phyloP scores from a whole-genome alignment of 108 stramenopile genomes.

The Stephanodiscus minutulus region DNA sequence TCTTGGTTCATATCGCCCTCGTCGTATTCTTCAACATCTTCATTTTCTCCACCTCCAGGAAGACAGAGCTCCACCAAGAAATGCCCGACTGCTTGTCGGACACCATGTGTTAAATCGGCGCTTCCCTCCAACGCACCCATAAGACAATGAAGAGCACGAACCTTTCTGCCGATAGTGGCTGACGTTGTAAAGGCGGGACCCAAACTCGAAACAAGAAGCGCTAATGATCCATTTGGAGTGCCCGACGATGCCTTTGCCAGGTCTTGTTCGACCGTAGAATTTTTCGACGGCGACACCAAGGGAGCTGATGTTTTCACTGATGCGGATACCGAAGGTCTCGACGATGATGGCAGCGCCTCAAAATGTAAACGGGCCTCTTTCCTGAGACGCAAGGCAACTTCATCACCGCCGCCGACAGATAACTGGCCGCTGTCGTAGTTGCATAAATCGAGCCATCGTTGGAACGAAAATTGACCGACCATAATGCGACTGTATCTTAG shows the following conservation, averaged over 20 bases:
- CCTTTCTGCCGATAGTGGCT: conserved; percentile 4
- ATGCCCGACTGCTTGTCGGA: conserved; percentile 51
- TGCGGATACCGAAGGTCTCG: background rate
- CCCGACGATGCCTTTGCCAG: conserved; percentile 27
- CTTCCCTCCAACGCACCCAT: conserved; percentile 51
- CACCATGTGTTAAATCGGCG: conserved; percentile 35
- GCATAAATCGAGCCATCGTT: conserved; percentile 41
- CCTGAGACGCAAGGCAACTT: conserved; percentile 20
- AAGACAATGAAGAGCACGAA: conserved; percentile 42
- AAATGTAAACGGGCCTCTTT: conserved; percentile 33
- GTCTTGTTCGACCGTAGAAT: conserved; percentile 35
- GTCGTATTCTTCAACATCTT: conserved; percentile 30
- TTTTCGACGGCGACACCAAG: background rate
- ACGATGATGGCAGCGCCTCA: conserved; percentile 23
- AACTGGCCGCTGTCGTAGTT: conserved; percentile 3
- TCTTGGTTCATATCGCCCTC: background rate
- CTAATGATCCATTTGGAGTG: conserved; percentile 53
- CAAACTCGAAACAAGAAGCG: conserved; percentile 35
- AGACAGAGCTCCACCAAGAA: conserved; percentile 67
- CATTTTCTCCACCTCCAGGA: conserved; percentile 48
- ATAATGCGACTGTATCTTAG: no score
- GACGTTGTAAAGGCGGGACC: conserved; percentile 32
- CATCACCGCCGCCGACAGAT: conserved; percentile 6
- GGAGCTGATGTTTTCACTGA: background rate
- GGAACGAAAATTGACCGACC: conserved; percentile 23